These are phyloP conservation scores for Eucalyptus marginata DNA, from an alignment of 345 rosid genomes.

Conservation along the genomic window DNA sequence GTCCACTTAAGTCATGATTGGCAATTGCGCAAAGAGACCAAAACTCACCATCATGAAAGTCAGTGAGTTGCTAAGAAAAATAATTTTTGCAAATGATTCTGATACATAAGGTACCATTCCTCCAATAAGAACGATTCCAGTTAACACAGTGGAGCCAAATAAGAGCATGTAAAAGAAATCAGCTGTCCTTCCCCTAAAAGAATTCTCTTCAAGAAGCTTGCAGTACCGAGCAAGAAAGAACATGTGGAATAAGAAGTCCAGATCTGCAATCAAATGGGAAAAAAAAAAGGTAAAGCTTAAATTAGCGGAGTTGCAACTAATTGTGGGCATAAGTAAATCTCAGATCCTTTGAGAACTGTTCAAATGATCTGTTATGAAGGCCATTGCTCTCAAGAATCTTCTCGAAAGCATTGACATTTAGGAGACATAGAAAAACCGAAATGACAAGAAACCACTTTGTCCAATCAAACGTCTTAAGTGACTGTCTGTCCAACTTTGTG, in stretches of 20 bases:
- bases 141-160: slow-evolving; percentile 84
- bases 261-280: slow-evolving; percentile 29
- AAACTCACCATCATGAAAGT: slow-evolving; percentile 96
- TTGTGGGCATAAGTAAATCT: not conserved
- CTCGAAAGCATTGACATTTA: not conserved
- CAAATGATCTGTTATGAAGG: not conserved
- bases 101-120: slow-evolving; percentile 95
- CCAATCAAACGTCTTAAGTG: not conserved
- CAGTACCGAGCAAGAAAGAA: slow-evolving; percentile 98
- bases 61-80: slow-evolving; percentile 97
- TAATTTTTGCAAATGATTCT: slow-evolving; percentile 78
- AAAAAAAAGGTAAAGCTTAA: slow-evolving; percentile 1
- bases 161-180: slow-evolving; percentile 97
- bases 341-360: not conserved
- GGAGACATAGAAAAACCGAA: not conserved
- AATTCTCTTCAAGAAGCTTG: slow-evolving; percentile 96
- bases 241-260: slow-evolving; percentile 99
- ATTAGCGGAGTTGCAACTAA: not conserved
- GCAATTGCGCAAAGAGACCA: not conserved
- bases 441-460: not conserved
- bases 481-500: not conserved
- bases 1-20: not conserved
- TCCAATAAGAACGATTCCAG: slow-evolving; percentile 81
- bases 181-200: slow-evolving; percentile 96
- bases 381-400: not conserved